Evolutionary conservation across 2,329 filamentous ascomycete species (phyloP), one percentile per base, ranked within the genome.

Genomic region (Penicillium sp.): DNA sequence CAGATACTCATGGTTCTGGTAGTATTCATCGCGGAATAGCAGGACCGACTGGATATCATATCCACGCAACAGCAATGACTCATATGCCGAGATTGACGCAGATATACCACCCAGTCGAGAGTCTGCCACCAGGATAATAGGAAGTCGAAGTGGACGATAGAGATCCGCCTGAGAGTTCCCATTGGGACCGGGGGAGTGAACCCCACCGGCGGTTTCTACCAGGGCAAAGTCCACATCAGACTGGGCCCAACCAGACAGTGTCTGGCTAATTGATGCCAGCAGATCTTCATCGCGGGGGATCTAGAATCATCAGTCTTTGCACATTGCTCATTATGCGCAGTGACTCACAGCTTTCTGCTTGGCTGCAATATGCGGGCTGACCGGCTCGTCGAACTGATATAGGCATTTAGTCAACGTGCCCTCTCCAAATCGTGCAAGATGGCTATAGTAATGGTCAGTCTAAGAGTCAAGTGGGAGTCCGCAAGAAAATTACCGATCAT

Each of bases 181-280:
- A 23, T 82, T 85, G 1, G 85, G 86, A 0, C 77, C 77, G 0
- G 86, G 86, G 0, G 85, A 90, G 44, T 90, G 79, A 0, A 90
- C 83, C 1, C 86, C 86, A 1, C 85, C 86, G 1, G 86, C 85
- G 1, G 86, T 92, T 59, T 93, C 86, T 30, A 92, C 69, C 31
- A 93, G 73, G 1, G 84, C 66, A 62, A 81, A 77, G n/a, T 75
- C 75, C 30, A 67, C 50, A 34, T 54, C 56, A 31, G 41, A 54
- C 37, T 39, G 50, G 17, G 69, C 56, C 50, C 62, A 60, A 34
- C 48, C 47, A 13, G 61, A 56, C 13, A 72, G 57, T 4, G 68
- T 62, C 23, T 65, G 56, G 32, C 72, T 66, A 20, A 81, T 68
- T 6, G 66, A 63, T 2, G 62, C 53, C 3, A 80, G 56, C 1